Conservation (phyloP, 805 yeast species). For the Tetrapisispora phaffii region DNA sequence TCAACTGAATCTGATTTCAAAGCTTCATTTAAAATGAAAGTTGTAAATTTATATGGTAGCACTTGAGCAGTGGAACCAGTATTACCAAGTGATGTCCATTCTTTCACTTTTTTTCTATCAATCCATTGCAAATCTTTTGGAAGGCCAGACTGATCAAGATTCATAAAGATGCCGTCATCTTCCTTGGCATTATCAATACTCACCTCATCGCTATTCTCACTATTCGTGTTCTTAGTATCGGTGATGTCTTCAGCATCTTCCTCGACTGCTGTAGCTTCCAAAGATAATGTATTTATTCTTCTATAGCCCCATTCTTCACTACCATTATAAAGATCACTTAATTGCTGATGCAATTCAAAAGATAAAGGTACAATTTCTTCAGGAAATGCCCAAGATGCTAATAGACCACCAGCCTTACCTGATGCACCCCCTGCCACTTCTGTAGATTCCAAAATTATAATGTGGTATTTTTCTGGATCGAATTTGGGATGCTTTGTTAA, state of each 20-base stretch:
- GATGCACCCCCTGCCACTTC: conserved; percentile 96
- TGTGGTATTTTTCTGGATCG: conserved; percentile 62
- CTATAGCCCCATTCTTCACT: conserved; percentile 88
- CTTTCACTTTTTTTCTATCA: conserved; percentile 48
- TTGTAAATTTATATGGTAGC: conserved; percentile 92
- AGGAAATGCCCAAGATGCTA: conserved; percentile 96
- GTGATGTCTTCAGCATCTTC: background rate
- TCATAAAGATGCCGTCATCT: conserved; percentile 3
- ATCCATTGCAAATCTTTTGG: conserved; percentile 77
- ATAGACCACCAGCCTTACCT: conserved; percentile 93
- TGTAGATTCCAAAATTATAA: conserved; percentile 78
- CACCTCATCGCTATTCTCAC: conserved; percentile 10
- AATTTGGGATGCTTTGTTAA: conserved; percentile 74
- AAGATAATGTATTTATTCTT: conserved; percentile 70
- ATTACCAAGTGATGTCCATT: conserved; percentile 76
- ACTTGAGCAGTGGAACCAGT: conserved; percentile 90
- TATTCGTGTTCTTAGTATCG: background rate
- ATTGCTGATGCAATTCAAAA: conserved; percentile 73
- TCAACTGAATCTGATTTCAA: conserved; percentile 77
- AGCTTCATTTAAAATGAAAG: conserved; percentile 67
- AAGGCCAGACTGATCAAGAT: conserved; percentile 17
- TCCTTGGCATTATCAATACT: conserved; percentile 21
- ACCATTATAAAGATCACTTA: conserved; percentile 74
- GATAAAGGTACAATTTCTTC: conserved; percentile 85
- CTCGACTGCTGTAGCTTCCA: conserved; percentile 47